Evolutionary conservation across 228 moss, liverwort and hornwort species (phyloP), one percentile per base, ranked within the genome.

Genomic region (Sphagnum fallax): DNA sequence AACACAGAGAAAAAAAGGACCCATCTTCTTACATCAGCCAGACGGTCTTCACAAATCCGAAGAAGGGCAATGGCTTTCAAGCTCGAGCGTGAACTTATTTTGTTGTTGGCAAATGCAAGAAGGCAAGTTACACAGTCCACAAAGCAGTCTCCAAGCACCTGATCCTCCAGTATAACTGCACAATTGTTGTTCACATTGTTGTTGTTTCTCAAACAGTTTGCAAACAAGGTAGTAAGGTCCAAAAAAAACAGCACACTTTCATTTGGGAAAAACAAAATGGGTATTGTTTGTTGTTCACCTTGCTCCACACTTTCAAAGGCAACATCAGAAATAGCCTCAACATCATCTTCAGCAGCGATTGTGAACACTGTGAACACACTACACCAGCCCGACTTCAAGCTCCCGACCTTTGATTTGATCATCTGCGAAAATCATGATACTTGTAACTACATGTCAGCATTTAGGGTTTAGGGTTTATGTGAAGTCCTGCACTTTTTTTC

Each of bases 71-170:
- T 86, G 18, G 86, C 79, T 61, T 86, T 86, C 16, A 86, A 64
- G 71, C 86, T 82, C 62, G 86, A 80, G 60, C 86, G 75, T 8
- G 86, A 77, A 73, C 82, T 86, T 14, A 73, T 32, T 71, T 86
- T 86, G 69, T 86, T 86, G 62, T 80, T 86, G 51, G 86, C 86
- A 63, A 86, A 86, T 16, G 86, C 86, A 57, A 86, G 80, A 18
- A 86, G 52, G 75, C 86, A 86, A 70, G 82, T 86, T 10, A 86
- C 86, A 70, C 86, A 86, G 64, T 86, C 86, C 86, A 86, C 82
- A 75, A 86, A 82, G 68, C 86, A 82, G 68, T 86, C 86, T 49
- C 82, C 86, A 47, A 86, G 77, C 50, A 86, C 86, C 67, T 86
- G 86, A 76, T 32, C 32, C 73, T 86, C 86, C 13, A 86, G 60